phyloP scores from a whole-genome alignment of 805 yeast species.

The Hermanozyma aechmeae region DNA sequence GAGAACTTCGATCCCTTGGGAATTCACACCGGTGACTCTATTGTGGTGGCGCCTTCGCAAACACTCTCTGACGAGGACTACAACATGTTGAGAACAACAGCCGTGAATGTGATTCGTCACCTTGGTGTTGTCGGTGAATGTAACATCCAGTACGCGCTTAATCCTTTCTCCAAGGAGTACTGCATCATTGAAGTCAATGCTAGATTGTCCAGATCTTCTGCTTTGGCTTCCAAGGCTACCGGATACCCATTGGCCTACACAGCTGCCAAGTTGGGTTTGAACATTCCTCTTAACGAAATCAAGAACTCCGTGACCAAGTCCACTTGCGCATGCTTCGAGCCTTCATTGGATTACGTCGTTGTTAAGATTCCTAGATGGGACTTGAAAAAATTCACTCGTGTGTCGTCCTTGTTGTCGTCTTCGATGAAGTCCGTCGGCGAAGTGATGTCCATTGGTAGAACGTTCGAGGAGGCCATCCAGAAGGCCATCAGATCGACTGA shows the following conservation, averaged over 20 bases:
- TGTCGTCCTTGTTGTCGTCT: constrained; percentile 76
- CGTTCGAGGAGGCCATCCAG: constrained; percentile 95
- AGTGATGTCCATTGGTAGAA: constrained; percentile 96
- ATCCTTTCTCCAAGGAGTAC: constrained; percentile 89
- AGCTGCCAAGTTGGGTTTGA: constrained; percentile 93
- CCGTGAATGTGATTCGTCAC: constrained; percentile 93
- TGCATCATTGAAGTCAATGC: constrained; percentile 98
- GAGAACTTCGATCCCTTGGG: constrained; percentile 98
- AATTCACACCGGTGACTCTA: constrained; percentile 98
- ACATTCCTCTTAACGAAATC: constrained; percentile 85
- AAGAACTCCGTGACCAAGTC: constrained; percentile 88
- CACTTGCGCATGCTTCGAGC: constrained; percentile 95
- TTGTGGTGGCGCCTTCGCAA: constrained; percentile 98
- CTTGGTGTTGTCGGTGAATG: constrained; percentile 99
- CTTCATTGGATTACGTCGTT: constrained; percentile 92
- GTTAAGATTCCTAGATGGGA: constrained; percentile 99
- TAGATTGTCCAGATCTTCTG: constrained; percentile 96
- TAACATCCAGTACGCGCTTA: constrained; percentile 93
- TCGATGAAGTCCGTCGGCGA: constrained; percentile 99
- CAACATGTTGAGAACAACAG: constrained; percentile 96
- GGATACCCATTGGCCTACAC: constrained; percentile 98
- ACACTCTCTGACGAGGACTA: constrained; percentile 94
- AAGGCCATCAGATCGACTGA: constrained; percentile 96
- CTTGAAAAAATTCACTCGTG: constrained; percentile 89
- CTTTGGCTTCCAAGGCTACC: constrained; percentile 96